Percentiles rank a stretch among this genome's conserved stretches.
phyloP scores from a whole-genome alignment of 495 filamentous ascomycete genomes.

The Ascodesmis nigricans region DNA sequence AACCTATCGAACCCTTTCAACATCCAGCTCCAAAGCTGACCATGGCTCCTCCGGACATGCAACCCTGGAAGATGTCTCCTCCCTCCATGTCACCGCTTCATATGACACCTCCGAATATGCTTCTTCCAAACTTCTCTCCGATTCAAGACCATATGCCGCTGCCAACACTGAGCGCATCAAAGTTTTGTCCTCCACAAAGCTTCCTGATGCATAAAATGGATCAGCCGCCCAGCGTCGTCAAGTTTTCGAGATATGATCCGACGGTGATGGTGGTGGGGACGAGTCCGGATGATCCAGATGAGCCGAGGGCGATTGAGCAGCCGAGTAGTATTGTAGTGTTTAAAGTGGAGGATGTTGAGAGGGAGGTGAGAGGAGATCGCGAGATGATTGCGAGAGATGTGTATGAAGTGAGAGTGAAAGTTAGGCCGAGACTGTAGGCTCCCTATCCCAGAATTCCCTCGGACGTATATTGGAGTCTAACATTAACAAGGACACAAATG shows the following conservation, averaged over 20 bases:
- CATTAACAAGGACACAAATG: slow-evolving; percentile 1
- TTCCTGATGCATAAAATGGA: slow-evolving; percentile 1
- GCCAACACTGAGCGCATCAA: slow-evolving; percentile 1
- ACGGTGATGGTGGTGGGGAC: background rate
- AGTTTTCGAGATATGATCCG: slow-evolving; percentile 1
- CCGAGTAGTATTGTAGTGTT: background rate
- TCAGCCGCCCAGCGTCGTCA: slow-evolving; percentile 1
- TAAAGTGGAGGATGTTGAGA: slow-evolving; percentile 3
- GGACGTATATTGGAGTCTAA: background rate
- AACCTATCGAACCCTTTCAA: slow-evolving; percentile 5
- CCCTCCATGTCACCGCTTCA: slow-evolving; percentile 4
- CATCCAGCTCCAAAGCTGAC: slow-evolving; percentile 4
- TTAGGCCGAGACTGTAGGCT: slow-evolving; percentile 4
- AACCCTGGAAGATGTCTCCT: slow-evolving; percentile 5
- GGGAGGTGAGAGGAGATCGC: slow-evolving; percentile 5
- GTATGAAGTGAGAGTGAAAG: slow-evolving; percentile 4
- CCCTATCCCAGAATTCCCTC: background rate
- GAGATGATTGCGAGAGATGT: slow-evolving; percentile 2
- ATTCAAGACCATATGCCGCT: slow-evolving; percentile 8
- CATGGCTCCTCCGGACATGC: slow-evolving; percentile 5
- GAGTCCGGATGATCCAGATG: background rate
- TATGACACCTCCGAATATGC: slow-evolving; percentile 5
- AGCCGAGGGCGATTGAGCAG: background rate
- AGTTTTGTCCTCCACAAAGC: slow-evolving; percentile 3
- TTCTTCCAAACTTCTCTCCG: slow-evolving; percentile 4